Evolutionary conservation across 2,329 filamentous ascomycete genomes (phyloP).

Genomic region (Fusarium cicatricum): DNA sequence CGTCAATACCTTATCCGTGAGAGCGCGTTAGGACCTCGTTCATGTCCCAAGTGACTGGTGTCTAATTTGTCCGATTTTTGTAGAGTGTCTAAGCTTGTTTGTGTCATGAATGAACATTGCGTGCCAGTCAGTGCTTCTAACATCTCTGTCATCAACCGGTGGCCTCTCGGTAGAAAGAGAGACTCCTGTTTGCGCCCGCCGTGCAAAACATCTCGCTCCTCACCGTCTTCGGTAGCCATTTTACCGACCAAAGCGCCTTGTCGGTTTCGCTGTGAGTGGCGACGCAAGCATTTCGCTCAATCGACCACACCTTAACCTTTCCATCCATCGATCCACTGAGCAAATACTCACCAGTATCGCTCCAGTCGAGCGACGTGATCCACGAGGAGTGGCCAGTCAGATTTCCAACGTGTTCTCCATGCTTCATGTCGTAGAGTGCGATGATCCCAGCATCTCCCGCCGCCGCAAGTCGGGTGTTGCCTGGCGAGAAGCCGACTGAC

Average conservation of each 20-base stretch:
- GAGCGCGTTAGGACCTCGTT: not conserved
- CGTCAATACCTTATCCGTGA: not conserved
- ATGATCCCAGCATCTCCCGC: constrained; percentile 90
- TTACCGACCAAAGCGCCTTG: constrained; percentile 82
- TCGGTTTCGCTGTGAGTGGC: constrained; percentile 94
- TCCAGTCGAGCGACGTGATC: constrained; percentile 94
- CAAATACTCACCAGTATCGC: constrained; percentile 88
- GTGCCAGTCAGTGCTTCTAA: not conserved
- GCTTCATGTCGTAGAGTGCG: constrained; percentile 88
- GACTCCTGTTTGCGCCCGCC: constrained; percentile 76
- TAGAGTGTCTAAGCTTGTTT: not conserved
- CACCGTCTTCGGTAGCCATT: constrained; percentile 79
- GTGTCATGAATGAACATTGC: not conserved
- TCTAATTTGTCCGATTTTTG: not conserved
- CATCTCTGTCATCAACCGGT: constrained; percentile 46
- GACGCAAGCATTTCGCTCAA: constrained; percentile 84
- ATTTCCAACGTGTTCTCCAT: constrained; percentile 91
- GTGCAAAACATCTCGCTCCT: constrained; percentile 79
- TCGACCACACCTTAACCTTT: constrained; percentile 95
- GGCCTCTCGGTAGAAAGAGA: constrained; percentile 87
- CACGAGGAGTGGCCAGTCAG: constrained; percentile 82
- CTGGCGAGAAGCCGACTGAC: constrained; percentile 86
- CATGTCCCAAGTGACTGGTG: not conserved
- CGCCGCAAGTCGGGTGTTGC: constrained; percentile 83
- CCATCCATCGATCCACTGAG: constrained; percentile 90